Conservation (phyloP, 1,284 basidiomycete species). For the Moesziomyces antarcticus region DNA sequence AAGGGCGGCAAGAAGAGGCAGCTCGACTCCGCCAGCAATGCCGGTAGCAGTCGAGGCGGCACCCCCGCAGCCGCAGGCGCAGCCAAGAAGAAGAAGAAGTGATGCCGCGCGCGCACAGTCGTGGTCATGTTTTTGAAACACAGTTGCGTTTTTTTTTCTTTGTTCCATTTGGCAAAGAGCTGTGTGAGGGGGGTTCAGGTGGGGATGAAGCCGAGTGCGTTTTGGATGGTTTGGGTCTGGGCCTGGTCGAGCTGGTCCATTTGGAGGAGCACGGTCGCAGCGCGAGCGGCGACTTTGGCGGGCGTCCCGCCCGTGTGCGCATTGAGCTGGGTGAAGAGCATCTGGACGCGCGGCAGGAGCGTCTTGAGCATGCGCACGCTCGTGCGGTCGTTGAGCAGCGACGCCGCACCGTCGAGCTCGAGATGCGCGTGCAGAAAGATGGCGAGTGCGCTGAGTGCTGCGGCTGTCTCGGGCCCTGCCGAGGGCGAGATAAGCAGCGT, state of each 20-base stretch:
- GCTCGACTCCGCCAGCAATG: constrained; percentile 28
- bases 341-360: constrained; percentile 93
- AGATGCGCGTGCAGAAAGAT: constrained; percentile 1
- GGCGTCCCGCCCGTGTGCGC: not conserved
- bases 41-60: constrained; percentile 21
- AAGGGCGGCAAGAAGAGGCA: constrained; percentile 23
- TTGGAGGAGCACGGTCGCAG: constrained; percentile 18
- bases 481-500: not conserved
- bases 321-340: constrained; percentile 67
- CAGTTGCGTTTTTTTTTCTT: not conserved
- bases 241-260: constrained; percentile 13
- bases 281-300: constrained; percentile 5
- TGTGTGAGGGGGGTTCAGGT: too few species aligned
- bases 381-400: constrained; percentile 71
- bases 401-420: not conserved
- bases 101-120: not conserved
- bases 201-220: constrained; percentile 11
- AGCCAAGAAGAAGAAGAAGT: constrained; percentile 38
- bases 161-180: too few species aligned
- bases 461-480: not conserved
- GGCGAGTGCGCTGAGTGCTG: constrained; percentile 8
- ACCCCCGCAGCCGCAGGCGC: constrained; percentile 16
- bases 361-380: constrained; percentile 96
- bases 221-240: not conserved
- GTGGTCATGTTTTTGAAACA: too few species aligned